Evolutionary conservation across 345 rosid genomes (phyloP).

Genomic region (Sonneratia caseolaris): DNA sequence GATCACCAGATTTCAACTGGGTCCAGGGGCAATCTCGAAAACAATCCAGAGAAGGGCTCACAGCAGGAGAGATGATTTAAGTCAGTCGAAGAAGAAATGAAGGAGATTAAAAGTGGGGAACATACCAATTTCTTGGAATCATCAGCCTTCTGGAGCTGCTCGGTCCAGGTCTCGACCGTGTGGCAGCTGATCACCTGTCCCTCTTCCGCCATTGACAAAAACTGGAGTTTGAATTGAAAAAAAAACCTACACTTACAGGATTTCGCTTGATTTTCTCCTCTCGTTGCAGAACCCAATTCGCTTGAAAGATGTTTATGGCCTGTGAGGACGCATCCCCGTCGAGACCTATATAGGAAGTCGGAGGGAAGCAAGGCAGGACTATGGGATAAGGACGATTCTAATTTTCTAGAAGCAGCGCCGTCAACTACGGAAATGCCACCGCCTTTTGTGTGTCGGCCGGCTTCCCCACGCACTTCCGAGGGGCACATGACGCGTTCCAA

Average conservation of each 20-base stretch:
- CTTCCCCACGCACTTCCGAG: too few species aligned
- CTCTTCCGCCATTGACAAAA: slow-evolving; percentile 33
- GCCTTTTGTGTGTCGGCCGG: too few species aligned
- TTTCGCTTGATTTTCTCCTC: background rate
- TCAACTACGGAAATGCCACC: slow-evolving; percentile 4
- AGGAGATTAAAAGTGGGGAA: background rate
- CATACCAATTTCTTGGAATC: slow-evolving; percentile 45
- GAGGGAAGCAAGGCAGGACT: background rate
- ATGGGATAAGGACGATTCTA: too few species aligned
- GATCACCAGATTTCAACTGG: background rate
- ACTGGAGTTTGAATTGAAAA: background rate
- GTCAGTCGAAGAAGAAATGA: too few species aligned
- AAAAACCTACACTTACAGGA: background rate
- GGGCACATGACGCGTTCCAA: too few species aligned
- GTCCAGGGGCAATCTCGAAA: background rate
- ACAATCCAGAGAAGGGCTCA: background rate
- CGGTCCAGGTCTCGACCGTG: slow-evolving; percentile 33
- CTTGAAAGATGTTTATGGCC: background rate
- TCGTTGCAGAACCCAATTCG: background rate
- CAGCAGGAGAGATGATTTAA: background rate
- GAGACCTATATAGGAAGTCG: background rate
- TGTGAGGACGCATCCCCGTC: too few species aligned
- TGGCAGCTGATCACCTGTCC: slow-evolving; percentile 59
- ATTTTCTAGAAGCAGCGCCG: too few species aligned
- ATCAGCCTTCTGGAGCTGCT: slow-evolving; percentile 30